Base-by-base conservation (phyloP, 73 alveolate genomes). In the Paramecium sonneborni region DNA sequence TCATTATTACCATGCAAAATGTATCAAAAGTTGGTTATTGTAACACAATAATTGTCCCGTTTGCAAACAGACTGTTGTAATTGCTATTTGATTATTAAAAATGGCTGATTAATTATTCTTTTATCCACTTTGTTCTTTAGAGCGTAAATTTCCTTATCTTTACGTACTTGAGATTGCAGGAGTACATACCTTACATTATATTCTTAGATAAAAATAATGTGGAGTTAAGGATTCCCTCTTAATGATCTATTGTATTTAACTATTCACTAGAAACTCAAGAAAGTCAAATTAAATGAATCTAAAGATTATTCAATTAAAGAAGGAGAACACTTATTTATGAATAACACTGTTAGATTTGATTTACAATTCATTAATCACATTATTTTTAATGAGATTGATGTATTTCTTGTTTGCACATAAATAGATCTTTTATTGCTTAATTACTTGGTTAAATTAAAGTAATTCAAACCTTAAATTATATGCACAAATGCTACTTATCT, bases 1-100 rank as follows among this genome's bases (percentile, higher is more conserved):
- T 35, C 86, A 72, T 72, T 38, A 72, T 37, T 72, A 72, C 44
- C 86, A 72, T 37, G 14, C 90, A n/a, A 79, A 79, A 44, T 79
- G 90, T 37, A 79, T 79, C 18, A 79, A 79, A 34, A 46, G 41
- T 43, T 79, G 90, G 90, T 79, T 79, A 44, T 44, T 39, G 18
- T 5, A 38, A 10, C 90, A 79, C 41, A 79, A 79, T 24, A 79
- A 79, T 24, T 79, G 90, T 26, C 90, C 74, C 24, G 76, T 79
- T 44, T 79, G 90, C 74, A 43, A 79, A 37, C 14, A 34, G 84
- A 62, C 9, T 62, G 43, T 62, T 26, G 84, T 32, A 30, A 62
- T 62, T 62, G 43, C 48, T 32, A 26, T 1, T 62, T 62, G 44
- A 62, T 62, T 62, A 62, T 26, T 52, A 62, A 62, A 30, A 62